Evolutionary conservation across 2,329 filamentous ascomycete species (phyloP), one percentile per base, ranked within the genome.

Genomic region (Epichloe coenophiala): DNA sequence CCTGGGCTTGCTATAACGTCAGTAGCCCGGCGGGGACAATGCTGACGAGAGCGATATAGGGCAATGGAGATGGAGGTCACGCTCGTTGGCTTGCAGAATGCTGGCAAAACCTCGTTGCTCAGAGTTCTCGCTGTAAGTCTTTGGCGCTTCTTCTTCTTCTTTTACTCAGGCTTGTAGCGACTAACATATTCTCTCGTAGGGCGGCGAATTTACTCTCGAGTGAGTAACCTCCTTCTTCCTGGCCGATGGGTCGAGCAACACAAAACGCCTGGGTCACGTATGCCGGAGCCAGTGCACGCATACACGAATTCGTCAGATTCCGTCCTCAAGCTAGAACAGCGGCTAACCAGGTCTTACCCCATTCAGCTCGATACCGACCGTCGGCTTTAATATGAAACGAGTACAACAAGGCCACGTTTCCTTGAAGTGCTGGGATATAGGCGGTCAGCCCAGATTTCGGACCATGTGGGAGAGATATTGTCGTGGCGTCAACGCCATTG

Each of bases 391-490:
- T 70, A 95, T 96, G 83, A 97, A 97, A 77, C 84, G 86, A 59
- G 89, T 98, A 61, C 90, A 96, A 71, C 91, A 93, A 65, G 93
- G 93, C 60, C 91, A 97, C 79, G 93, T 98, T 67, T 95, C 93
- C 60, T 77, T 98, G 63, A 97, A 97, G 72, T 98, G 93, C 71
- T 98, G 93, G 93, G 93, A 98, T 72, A 81, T 98, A 57, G 93
- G 93, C 60, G 93, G 93, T 49, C 93, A 98, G 71, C 91, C 93
- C 60, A 81, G 91, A 58, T 98, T 97, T 73, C 86, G 93, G 63
- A 87, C 88, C 59, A 98, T 98, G 93, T 98, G 93, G 93, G 93
- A 98, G 75, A 79, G 93, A 63, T 98, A 98, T 69, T 97, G 93
- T 71, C 88, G 90, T 56, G 93, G 89, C 48, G 93, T 97, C 59